Evolutionary conservation across 2,329 filamentous ascomycete species (phyloP).

Genomic region (Paracorniculantispora psalliotae): DNA sequence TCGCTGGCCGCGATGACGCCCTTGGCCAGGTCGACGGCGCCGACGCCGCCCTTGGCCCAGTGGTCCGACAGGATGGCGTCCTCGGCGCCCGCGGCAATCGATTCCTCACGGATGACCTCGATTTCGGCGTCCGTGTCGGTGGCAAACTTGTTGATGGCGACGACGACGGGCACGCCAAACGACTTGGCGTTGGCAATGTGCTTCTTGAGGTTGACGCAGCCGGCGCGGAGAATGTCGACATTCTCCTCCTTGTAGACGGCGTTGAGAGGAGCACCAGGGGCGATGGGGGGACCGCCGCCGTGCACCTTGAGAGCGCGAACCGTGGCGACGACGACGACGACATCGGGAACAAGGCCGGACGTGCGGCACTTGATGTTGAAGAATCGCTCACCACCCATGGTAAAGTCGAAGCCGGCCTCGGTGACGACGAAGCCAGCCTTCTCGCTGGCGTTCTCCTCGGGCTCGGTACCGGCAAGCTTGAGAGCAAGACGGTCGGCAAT

Average conservation of each 20-base stretch:
- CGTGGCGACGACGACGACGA: conserved; percentile 91
- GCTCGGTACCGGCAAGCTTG: conserved; percentile 91
- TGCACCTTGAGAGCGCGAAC: conserved; percentile 96
- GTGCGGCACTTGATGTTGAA: conserved; percentile 99
- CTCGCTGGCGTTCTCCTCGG: conserved; percentile 75
- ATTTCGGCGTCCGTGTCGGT: conserved; percentile 94
- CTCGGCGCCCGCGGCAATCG: conserved; percentile 85
- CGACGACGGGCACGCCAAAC: conserved; percentile 90
- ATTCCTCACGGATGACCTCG: conserved; percentile 81
- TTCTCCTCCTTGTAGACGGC: conserved; percentile 93
- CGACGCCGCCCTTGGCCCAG: conserved; percentile 92
- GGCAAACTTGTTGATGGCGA: conserved; percentile 94
- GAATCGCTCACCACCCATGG: conserved; percentile 98
- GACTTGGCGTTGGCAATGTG: conserved; percentile 86
- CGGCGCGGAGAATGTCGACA: conserved; percentile 80
- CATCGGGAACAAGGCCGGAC: conserved; percentile 86
- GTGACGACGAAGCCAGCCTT: conserved; percentile 93
- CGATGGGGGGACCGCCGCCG: conserved; percentile 90
- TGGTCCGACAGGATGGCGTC: conserved; percentile 93
- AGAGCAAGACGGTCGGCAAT: conserved; percentile 92
- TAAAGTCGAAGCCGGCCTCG: conserved; percentile 98
- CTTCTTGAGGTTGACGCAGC: conserved; percentile 92
- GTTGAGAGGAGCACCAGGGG: conserved; percentile 76
- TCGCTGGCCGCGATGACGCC: conserved; percentile 78
- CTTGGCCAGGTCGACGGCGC: conserved; percentile 82